These are phyloP conservation scores for Eimeria necatrix DNA, from an alignment of 169 alveolate species.

Conservation along the genomic window DNA sequence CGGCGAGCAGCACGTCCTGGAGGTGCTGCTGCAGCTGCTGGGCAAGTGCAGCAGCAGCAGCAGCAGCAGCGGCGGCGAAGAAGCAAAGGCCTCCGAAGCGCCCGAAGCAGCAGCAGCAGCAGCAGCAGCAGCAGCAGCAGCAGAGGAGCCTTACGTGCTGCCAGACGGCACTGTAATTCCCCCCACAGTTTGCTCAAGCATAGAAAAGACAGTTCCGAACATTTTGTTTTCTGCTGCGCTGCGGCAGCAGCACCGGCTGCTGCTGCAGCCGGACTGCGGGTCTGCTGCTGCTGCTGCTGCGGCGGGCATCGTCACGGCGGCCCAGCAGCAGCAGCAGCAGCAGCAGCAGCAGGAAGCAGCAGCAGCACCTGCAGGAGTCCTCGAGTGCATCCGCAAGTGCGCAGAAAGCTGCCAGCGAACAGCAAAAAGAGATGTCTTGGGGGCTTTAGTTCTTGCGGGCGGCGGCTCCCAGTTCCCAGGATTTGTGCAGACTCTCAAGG, in stretches of 20 bases:
- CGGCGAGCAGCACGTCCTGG: constrained; percentile 52
- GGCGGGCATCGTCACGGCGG: neutral
- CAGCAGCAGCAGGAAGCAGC: neutral
- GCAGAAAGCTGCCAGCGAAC: constrained; percentile 26
- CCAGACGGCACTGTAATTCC: constrained; percentile 60
- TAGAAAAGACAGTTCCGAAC: constrained; percentile 13
- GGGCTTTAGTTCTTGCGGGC: constrained; percentile 58
- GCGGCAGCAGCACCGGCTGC: constrained; percentile 35
- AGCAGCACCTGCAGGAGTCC: constrained; percentile 23
- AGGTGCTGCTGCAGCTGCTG: constrained; percentile 62
- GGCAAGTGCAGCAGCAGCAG: constrained; percentile 33
- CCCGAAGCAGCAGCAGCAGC: neutral
- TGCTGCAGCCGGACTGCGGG: neutral
- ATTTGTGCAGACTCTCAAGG: constrained; percentile 28
- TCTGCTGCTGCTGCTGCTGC: neutral
- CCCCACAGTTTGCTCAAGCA: neutral
- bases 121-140: constrained; percentile 23
- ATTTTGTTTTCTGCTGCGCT: constrained; percentile 10
- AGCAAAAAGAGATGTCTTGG: constrained; percentile 41
- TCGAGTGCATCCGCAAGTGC: constrained; percentile 44
- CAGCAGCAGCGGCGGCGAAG: neutral
- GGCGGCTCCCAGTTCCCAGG: constrained; percentile 75
- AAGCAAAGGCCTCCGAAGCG: too few relatives aligned
- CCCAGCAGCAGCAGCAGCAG: constrained; percentile 33
- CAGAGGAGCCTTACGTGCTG: constrained; percentile 14